These are phyloP conservation scores for Kurtzmaniella quercitrusa DNA, from an alignment of 1,139 yeast genomes.

Conservation along the genomic window DNA sequence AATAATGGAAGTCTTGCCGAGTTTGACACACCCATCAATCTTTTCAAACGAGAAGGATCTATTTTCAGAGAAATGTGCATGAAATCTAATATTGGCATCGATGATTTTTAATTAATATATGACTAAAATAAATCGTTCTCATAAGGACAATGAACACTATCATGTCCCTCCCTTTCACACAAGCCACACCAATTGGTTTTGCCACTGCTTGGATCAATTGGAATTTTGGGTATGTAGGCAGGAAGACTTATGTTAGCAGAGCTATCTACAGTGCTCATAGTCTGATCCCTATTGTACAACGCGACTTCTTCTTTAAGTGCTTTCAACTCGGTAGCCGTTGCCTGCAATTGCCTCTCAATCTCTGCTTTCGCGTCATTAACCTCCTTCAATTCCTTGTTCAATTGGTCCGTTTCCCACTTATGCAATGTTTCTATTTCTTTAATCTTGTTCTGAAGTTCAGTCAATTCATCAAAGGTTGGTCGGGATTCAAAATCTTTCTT, in stretches of 20 bases:
- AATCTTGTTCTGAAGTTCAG: conserved; percentile 27
- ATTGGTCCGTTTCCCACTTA: conserved; percentile 26
- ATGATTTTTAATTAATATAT: background rate
- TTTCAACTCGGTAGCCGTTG: conserved; percentile 10
- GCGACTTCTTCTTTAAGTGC: conserved; percentile 12
- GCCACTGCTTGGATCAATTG: conserved; percentile 70
- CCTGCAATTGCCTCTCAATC: conserved; percentile 14
- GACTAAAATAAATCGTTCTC: conserved; percentile 54
- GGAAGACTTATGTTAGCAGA: conserved; percentile 40
- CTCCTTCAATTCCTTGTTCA: conserved; percentile 24
- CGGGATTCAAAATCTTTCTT: conserved; percentile 24
- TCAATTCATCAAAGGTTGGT: conserved; percentile 29
- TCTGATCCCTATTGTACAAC: conserved; percentile 5
- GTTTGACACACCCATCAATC: conserved; percentile 44
- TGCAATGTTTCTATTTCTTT: conserved; percentile 32
- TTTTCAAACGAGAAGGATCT: conserved; percentile 26
- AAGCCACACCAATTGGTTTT: conserved; percentile 83
- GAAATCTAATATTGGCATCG: conserved; percentile 20
- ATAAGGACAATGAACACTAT: conserved; percentile 81
- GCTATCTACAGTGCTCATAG: conserved; percentile 4
- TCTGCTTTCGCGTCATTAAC: conserved; percentile 18
- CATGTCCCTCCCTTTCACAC: conserved; percentile 88
- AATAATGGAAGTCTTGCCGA: conserved; percentile 49
- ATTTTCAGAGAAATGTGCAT: conserved; percentile 34
- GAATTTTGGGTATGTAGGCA: conserved; percentile 46